Percentiles rank a stretch among this genome's conserved stretches.
These are phyloP conservation scores for Isatis tinctoria DNA, from an alignment of 345 rosid genomes.

Conservation along the genomic window DNA sequence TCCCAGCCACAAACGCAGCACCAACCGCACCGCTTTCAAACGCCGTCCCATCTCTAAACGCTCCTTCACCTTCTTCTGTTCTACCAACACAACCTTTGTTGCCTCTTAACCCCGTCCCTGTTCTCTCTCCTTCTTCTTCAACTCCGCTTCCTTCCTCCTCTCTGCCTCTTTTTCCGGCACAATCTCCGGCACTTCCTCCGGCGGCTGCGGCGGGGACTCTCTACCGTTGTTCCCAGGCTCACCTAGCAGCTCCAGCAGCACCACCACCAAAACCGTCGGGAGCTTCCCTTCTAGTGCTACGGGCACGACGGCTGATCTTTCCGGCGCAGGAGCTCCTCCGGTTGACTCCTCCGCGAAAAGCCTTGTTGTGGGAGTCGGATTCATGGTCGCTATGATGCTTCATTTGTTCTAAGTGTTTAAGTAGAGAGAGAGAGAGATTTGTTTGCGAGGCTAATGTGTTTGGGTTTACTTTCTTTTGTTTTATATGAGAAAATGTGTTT, in stretches of 20 bases:
- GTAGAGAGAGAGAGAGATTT: neutral
- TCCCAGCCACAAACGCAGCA: slow-evolving; percentile 33
- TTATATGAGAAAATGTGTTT: neutral
- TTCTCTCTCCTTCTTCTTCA: slow-evolving; percentile 28
- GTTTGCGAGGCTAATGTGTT: neutral
- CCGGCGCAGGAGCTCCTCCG: neutral
- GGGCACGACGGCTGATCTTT: slow-evolving; percentile 14
- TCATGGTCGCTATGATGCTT: slow-evolving; percentile 26
- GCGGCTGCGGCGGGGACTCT: slow-evolving; percentile 15
- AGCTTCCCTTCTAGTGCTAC: slow-evolving; percentile 25
- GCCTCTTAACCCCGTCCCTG: slow-evolving; percentile 29
- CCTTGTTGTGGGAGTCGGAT: slow-evolving; percentile 27
- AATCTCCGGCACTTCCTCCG: slow-evolving; percentile 23
- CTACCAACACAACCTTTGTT: slow-evolving; percentile 28
- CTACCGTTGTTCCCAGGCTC: slow-evolving; percentile 35
- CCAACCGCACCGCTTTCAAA: slow-evolving; percentile 28
- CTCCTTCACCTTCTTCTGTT: slow-evolving; percentile 32
- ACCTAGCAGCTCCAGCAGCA: slow-evolving; percentile 26
- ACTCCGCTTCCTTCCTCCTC: slow-evolving; percentile 34
- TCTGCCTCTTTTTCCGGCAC: slow-evolving; percentile 23
- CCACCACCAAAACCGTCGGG: slow-evolving; percentile 29
- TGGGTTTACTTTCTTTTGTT: slow-evolving; percentile 9
- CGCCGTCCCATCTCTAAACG: slow-evolving; percentile 24
- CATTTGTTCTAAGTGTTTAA: slow-evolving; percentile 23
- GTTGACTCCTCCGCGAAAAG: slow-evolving; percentile 23